Evolutionary conservation across 139 green algal species (phyloP), one percentile per base, ranked within the genome.

Genomic region (Micractinium sp.): DNA sequence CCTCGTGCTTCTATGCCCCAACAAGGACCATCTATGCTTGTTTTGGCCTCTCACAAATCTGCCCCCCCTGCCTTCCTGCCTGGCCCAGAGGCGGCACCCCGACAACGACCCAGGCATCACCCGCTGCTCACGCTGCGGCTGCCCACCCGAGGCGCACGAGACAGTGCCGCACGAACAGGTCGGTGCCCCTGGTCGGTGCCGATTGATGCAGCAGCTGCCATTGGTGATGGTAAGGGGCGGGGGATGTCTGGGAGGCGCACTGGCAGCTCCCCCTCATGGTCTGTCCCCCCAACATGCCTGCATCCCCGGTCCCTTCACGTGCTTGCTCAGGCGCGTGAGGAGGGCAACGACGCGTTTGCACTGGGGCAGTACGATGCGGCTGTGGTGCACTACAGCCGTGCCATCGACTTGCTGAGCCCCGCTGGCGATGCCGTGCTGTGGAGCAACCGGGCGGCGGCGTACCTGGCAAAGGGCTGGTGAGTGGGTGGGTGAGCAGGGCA

Each of bases 81-180:
- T 78, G 56, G 35, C 61, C 13, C 23, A 85, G n/a, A 81, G 73
- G 5, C 4, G 18, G n/a, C 88, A 92, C 79, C 88, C 90, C 23
- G 90, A 92, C 83, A 92, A 92, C 71, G 90, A 93, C 41, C 63
- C 66, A 20, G 67, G 53, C 53, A 80, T 93, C 61, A 90, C 83
- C 12, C 47, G 89, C 87, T 93, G 90, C 89, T 90, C 71, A 39
- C 89, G 90, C 87, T 93, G 90, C 71, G 89, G 83, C 41, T 93
- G 90, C 84, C 81, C 90, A 9, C 60, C 88, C 9, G 76, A 85
- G 18, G 75, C 89, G 0, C 90, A 93, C 61, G 83, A 82, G 39
- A 29, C 85, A 80, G 61, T 81, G 53, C 67, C 79, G n/a, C 66
- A 81, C 25, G 83, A 87, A 39, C 66, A 87, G 67, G 83, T 71